Conservation (phyloP, 2,329 filamentous ascomycete genomes). For the Hirsutella thompsonii region DNA sequence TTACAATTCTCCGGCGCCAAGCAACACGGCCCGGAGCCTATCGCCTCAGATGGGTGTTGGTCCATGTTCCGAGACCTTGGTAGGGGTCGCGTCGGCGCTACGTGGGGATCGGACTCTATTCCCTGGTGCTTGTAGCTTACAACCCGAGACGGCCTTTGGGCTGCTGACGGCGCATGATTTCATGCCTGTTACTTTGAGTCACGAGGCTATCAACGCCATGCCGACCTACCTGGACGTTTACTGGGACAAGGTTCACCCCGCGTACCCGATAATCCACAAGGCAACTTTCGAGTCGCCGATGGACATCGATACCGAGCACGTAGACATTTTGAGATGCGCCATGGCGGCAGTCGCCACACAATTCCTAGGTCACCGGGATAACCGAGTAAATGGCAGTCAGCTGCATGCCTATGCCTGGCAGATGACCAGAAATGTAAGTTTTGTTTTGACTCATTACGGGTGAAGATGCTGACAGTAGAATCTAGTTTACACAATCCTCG, state of each 20-base stretch:
- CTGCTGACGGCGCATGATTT: conserved; percentile 15
- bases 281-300: conserved; percentile 26
- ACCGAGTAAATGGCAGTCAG: conserved; percentile 34
- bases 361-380: conserved; percentile 31
- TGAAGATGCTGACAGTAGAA: background rate
- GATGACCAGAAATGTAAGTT: conserved; percentile 36
- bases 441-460: too few relatives aligned
- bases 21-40: conserved; percentile 33
- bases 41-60: conserved; percentile 33
- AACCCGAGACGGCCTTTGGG: conserved; percentile 26
- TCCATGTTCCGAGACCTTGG: conserved; percentile 35
- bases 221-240: conserved; percentile 39
- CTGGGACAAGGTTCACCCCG: conserved; percentile 36
- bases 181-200: conserved; percentile 21
- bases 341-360: conserved; percentile 47
- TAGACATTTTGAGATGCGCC: conserved; percentile 34
- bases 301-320: conserved; percentile 16
- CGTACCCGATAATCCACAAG: conserved; percentile 38
- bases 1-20: conserved; percentile 21
- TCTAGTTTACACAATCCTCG: conserved; percentile 22
- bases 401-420: conserved; percentile 39
- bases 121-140: conserved; percentile 23
- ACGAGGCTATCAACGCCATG: conserved; percentile 27
- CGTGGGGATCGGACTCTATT: conserved; percentile 19
- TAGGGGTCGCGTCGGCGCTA: conserved; percentile 28